phyloP scores from a whole-genome alignment of 129 eudicot genomes.

The Pseudognaphalium luteoalbum region DNA sequence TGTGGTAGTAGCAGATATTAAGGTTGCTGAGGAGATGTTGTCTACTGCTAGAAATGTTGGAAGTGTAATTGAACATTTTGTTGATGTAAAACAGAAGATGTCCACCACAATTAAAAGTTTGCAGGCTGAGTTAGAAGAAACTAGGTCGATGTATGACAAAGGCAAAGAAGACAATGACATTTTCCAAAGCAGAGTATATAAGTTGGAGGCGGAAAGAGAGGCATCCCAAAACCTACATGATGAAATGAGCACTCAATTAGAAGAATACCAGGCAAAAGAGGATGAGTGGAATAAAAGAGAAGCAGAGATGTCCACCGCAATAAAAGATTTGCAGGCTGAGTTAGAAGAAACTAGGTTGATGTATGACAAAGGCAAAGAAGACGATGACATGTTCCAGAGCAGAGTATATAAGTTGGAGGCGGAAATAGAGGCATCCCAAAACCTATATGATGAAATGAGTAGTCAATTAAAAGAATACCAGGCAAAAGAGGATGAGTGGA shows the following conservation, averaged over 20 bases:
- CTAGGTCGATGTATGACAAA: conserved; percentile 31
- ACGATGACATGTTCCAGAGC: conserved; percentile 34
- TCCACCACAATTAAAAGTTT: conserved; percentile 34
- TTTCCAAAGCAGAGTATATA: conserved; percentile 14
- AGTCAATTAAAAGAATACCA: conserved; percentile 35
- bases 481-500: conserved; percentile 39
- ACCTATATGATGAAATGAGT: conserved; percentile 40
- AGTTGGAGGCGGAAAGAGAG: conserved; percentile 18
- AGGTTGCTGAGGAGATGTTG: conserved; percentile 47
- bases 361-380: conserved; percentile 42
- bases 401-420: background rate
- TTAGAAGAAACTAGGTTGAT: conserved; percentile 38
- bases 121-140: conserved; percentile 44
- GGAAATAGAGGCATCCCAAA: conserved; percentile 40
- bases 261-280: conserved; percentile 41
- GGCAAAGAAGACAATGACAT: conserved; percentile 46
- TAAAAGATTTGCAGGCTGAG: conserved; percentile 38
- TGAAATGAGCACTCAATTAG: conserved; percentile 41
- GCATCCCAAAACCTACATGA: conserved; percentile 40
- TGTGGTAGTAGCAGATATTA: conserved; percentile 22
- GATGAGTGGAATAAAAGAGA: conserved; percentile 31
- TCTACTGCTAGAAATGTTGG: conserved; percentile 45
- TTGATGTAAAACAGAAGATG: conserved; percentile 26
- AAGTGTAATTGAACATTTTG: conserved; percentile 37
- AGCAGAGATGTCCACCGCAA: too few relatives aligned